Evolutionary conservation across 208 protist species (phyloP).

Genomic region (Trypanosoma conorhini): DNA sequence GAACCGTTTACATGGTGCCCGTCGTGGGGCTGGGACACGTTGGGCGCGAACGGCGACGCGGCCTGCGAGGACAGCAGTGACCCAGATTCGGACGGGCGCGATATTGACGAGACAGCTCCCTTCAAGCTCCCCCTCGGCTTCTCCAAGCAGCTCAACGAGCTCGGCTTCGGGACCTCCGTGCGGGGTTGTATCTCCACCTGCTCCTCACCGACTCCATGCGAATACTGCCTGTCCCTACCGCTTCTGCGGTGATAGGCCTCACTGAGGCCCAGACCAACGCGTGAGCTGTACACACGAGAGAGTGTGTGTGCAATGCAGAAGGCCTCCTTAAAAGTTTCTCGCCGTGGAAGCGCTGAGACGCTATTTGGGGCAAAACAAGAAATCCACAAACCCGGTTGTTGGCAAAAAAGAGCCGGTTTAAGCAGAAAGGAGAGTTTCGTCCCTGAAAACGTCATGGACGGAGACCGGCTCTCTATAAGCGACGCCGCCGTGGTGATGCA

Average conservation of each 20-base stretch:
- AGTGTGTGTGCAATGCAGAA: conserved; percentile 67
- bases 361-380: conserved; percentile 64
- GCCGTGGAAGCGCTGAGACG: conserved; percentile 24
- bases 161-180: background rate
- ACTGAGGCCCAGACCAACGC: conserved; percentile 32
- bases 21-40: background rate
- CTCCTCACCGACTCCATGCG: conserved; percentile 8
- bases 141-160: background rate
- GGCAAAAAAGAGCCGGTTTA: conserved; percentile 63
- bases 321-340: conserved; percentile 74
- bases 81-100: background rate
- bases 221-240: background rate
- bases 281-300: conserved; percentile 47
- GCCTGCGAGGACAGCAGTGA: background rate
- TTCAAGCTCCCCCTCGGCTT: background rate
- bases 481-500: conserved; percentile 56
- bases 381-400: conserved; percentile 71
- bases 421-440: conserved; percentile 70
- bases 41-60: background rate
- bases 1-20: background rate
- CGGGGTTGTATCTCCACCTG: conserved; percentile 15
- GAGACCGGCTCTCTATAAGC: conserved; percentile 59
- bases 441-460: conserved; percentile 46
- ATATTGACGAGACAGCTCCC: background rate
- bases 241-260: background rate